Evolutionary conservation across 768 basidiomycete species (phyloP).

Genomic region (Trametes coccinea): DNA sequence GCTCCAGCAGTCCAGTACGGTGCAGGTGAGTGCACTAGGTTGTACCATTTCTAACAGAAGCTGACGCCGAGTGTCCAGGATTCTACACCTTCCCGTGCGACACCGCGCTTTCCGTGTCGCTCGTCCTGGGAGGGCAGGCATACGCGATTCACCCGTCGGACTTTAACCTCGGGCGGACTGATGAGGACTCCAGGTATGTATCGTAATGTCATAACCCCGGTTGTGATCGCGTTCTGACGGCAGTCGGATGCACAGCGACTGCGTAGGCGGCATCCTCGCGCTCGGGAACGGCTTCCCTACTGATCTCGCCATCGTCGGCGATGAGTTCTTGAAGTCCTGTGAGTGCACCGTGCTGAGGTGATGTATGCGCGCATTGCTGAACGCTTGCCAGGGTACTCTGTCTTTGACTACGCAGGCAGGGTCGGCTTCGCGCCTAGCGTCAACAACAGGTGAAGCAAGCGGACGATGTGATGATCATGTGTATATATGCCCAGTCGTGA

Average conservation of each 20-base stretch:
- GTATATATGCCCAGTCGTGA: background rate
- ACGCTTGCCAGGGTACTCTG: conserved; percentile 51
- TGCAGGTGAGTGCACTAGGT: conserved; percentile 32
- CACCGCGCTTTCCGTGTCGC: conserved; percentile 35
- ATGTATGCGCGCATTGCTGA: conserved; percentile 5
- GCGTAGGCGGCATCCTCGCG: conserved; percentile 56
- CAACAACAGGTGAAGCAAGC: conserved; percentile 37
- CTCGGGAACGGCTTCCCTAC: conserved; percentile 46
- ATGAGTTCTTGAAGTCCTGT: conserved; percentile 70
- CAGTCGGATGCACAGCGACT: conserved; percentile 39
- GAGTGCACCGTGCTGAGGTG: conserved; percentile 26
- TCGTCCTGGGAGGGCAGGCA: conserved; percentile 45
- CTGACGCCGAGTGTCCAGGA: conserved; percentile 34
- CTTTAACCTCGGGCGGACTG: conserved; percentile 54
- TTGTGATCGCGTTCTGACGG: too few relatives aligned
- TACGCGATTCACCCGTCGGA: conserved; percentile 49
- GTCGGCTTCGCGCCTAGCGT: conserved; percentile 61
- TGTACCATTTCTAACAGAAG: background rate
- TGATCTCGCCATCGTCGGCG: conserved; percentile 62
- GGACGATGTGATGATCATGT: background rate
- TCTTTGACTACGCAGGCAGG: conserved; percentile 59
- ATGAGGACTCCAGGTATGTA: conserved; percentile 30
- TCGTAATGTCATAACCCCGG: too few relatives aligned
- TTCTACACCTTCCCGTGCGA: conserved; percentile 61
- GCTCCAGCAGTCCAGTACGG: conserved; percentile 44